Evolutionary conservation across 495 filamentous ascomycete genomes (phyloP), one percentile per base, ranked within the genome.

Genomic region (Penicillium maclennaniae): DNA sequence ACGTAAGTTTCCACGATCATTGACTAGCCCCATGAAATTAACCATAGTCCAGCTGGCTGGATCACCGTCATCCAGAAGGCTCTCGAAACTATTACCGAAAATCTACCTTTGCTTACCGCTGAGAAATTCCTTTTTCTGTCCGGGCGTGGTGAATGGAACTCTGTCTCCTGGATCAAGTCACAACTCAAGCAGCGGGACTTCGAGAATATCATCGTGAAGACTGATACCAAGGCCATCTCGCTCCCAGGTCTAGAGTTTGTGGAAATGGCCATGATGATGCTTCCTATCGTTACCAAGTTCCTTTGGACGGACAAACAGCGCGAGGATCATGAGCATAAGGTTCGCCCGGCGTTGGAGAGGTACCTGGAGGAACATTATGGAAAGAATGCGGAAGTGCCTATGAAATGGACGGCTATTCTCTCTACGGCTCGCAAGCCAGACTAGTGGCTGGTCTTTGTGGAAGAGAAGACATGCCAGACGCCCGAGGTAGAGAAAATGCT

Each of bases 221-320:
- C 54, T 16, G 62, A 61, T 23, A 55, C 49, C 1, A 62, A 53
- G 19, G 12, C 49, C 6, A 51, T 69, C 12, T 39, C 53, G 1
- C n/a, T 71, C 7, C 41, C 48, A 1, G 62, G 65, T 6, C 28
- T 60, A 7, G 52, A 67, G 12, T 61, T 76, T 20, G 50, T 66
- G 45, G 60, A 69, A n/a, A 55, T 70, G 46, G 54, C 45, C n/a
- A 59, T 52, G 51, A 40, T 60, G 6, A 68, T 77, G 50, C 37
- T 74, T 12, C 49, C 58, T 0, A 43, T 65, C 28, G 43, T 69
- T 0, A 25, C 56, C 1, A 55, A 62, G 23, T 45, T 49, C 17
- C 74, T 60, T 21, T 76, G 71, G 70, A 67, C 65, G 7, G 66
- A 69, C 25, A 47, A 63, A 37, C 63, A 72, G 61, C 63, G 60